A percentile compares a stretch with the other conserved stretches of the same genome.
Conservation (phyloP, 129 eudicot genomes). For the Erigeron canadensis region DNA sequence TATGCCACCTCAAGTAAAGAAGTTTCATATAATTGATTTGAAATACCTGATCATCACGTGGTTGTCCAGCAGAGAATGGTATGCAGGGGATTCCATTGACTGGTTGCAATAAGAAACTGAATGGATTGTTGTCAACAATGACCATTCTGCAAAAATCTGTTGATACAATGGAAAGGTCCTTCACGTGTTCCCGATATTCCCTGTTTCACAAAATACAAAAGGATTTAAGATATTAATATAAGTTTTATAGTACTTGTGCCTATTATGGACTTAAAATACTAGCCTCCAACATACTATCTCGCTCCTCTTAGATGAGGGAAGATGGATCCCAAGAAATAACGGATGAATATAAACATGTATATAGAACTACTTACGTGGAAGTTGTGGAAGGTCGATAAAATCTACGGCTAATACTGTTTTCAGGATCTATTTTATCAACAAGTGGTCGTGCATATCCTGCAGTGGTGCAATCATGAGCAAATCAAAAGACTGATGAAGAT, state of each 20-base stretch:
- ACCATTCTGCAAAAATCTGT: conserved; percentile 69
- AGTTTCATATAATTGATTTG: not conserved
- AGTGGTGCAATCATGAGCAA: conserved; percentile 20
- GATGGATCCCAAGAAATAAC: not conserved
- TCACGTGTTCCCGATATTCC: conserved; percentile 94
- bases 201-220: conserved; percentile 36
- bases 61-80: conserved; percentile 97
- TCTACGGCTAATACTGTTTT: conserved; percentile 61
- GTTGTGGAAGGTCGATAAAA: conserved; percentile 89
- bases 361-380: conserved; percentile 77
- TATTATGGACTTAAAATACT: not conserved
- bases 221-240: conserved; percentile 1
- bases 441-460: conserved; percentile 98
- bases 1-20: not conserved
- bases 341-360: not conserved
- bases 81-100: conserved; percentile 93
- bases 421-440: conserved; percentile 88
- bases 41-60: conserved; percentile 83
- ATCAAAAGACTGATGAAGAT: conserved; percentile 23
- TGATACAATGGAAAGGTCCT: conserved; percentile 82
- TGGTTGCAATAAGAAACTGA: conserved; percentile 96
- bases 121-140: conserved; percentile 97
- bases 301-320: not conserved
- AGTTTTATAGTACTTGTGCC: not conserved
- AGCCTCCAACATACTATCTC: not conserved